Percentiles rank a stretch among this genome's conserved stretches.
Conservation (phyloP, 2,329 filamentous ascomycete genomes). For the Aureobasidium subglaciale region DNA sequence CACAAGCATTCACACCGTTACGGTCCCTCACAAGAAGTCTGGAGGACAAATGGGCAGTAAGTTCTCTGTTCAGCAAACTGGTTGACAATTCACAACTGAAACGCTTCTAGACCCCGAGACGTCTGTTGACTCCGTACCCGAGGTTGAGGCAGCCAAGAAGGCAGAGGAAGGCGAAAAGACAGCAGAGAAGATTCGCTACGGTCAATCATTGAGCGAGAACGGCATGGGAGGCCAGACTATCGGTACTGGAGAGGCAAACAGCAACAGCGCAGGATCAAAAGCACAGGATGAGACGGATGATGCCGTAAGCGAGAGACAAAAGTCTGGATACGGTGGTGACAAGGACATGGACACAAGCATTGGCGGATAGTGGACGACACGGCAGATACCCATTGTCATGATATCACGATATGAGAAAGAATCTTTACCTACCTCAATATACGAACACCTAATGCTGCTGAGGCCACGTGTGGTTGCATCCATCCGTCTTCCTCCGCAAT, state of each 20-base stretch:
- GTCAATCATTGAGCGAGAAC: slow-evolving; percentile 49
- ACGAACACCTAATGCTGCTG: no score
- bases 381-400: not conserved
- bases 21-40: slow-evolving; percentile 44
- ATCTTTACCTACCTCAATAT: no score
- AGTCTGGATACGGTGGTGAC: slow-evolving; percentile 46
- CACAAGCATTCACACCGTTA: slow-evolving; percentile 49
- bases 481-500: no score
- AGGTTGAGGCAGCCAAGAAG: slow-evolving; percentile 27
- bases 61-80: not conserved
- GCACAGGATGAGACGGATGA: slow-evolving; percentile 23
- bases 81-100: no score
- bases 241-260: slow-evolving; percentile 31
- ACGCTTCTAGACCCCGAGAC: slow-evolving; percentile 19
- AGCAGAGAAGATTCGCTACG: slow-evolving; percentile 49
- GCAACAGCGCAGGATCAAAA: slow-evolving; percentile 35
- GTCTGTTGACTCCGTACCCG: slow-evolving; percentile 28
- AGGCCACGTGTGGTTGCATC: no score
- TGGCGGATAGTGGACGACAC: slow-evolving; percentile 37
- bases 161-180: slow-evolving; percentile 36
- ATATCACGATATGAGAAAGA: not conserved
- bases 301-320: slow-evolving; percentile 38
- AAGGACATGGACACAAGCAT: slow-evolving; percentile 42
- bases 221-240: slow-evolving; percentile 49
- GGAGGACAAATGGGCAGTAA: slow-evolving; percentile 51